A percentile compares a stretch with the other conserved stretches of the same genome.
These are phyloP conservation scores for Podospora conica DNA, from an alignment of 495 filamentous ascomycete species.

Conservation along the genomic window DNA sequence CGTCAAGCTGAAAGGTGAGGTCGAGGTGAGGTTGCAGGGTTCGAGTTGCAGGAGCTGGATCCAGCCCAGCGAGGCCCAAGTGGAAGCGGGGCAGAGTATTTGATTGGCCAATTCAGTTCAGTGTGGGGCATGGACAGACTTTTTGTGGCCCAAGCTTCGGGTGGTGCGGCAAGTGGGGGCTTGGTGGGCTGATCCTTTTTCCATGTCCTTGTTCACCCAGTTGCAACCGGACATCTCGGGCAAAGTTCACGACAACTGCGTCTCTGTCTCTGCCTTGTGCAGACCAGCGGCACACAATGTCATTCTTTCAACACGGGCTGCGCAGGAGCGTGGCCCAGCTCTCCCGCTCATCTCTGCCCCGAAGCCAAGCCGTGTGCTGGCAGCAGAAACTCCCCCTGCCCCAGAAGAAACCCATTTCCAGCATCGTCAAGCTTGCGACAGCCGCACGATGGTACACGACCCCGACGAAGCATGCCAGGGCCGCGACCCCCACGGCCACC, in stretches of 20 bases:
- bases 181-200: slow-evolving; percentile 9
- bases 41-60: no score
- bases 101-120: background rate
- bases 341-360: slow-evolving; percentile 51
- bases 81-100: no score
- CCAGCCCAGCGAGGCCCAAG: no score
- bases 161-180: no score
- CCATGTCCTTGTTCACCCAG: background rate
- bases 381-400: slow-evolving; percentile 21
- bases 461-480: background rate
- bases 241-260: slow-evolving; percentile 5
- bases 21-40: background rate
- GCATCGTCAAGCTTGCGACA: slow-evolving; percentile 12
- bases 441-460: slow-evolving; percentile 20
- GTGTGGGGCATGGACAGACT: background rate
- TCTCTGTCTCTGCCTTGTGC: slow-evolving; percentile 18
- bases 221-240: background rate
- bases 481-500: background rate
- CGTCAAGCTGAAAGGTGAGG: background rate
- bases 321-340: slow-evolving; percentile 49
- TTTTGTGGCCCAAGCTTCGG: background rate
- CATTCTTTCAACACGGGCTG: slow-evolving; percentile 44
- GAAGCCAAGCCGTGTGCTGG: slow-evolving; percentile 54
- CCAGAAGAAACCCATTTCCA: slow-evolving; percentile 21
- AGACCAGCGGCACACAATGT: slow-evolving; percentile 30